phyloP scores from a whole-genome alignment of 805 yeast genomes.

The Debaryomyces hansenii region DNA sequence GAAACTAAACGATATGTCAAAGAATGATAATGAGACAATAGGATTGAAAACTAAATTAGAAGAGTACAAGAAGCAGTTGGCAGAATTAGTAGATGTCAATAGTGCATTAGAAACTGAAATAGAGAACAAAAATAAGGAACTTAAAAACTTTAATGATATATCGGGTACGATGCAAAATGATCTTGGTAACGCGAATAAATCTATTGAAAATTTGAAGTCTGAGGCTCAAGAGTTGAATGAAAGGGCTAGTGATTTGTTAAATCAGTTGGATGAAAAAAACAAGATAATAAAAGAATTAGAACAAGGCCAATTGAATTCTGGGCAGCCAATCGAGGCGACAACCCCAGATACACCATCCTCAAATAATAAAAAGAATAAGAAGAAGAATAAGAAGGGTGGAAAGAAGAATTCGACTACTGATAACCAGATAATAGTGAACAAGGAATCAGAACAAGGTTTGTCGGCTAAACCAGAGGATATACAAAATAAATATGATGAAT shows the following conservation, averaged over 20 bases:
- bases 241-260: background rate
- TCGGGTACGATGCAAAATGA: constrained; percentile 5
- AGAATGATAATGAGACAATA: constrained; percentile 7
- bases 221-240: background rate
- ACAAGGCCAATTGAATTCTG: constrained; percentile 4
- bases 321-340: constrained; percentile 1
- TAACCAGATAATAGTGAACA: background rate
- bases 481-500: constrained; percentile 7
- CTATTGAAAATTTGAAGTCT: background rate
- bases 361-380: constrained; percentile 17
- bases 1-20: constrained; percentile 12
- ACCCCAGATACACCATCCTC: background rate
- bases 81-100: constrained; percentile 1
- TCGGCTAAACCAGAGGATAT: background rate
- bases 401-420: background rate
- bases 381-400: constrained; percentile 24
- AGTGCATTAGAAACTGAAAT: constrained; percentile 15
- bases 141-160: background rate
- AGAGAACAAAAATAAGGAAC: background rate
- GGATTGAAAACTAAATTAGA: constrained; percentile 1
- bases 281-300: constrained; percentile 7
- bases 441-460: constrained; percentile 1
- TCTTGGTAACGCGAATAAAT: constrained; percentile 3
- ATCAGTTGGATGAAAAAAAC: background rate
- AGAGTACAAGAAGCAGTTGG: background rate